Base-by-base conservation (phyloP, 106 monocot species). In the Agapanthus africanus region DNA sequence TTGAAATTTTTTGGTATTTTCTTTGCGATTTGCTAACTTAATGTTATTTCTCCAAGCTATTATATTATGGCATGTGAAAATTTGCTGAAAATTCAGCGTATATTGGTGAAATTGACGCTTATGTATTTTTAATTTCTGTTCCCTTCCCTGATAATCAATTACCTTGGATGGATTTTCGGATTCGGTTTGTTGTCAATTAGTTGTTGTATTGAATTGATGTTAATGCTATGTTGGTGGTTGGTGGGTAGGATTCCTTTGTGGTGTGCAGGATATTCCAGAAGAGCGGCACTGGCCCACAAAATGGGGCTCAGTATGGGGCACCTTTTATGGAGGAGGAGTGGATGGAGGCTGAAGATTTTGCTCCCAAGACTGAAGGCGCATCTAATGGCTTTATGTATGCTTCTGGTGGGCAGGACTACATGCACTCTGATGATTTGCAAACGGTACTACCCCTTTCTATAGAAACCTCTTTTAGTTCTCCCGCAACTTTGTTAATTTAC, bases 231-330 rank as follows among this genome's bases (percentile, higher is more conserved):
- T 61, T n/a, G 7, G 15, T 34, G 13, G 56, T 32, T 15, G 46
- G 18, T 65, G 40, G 65, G 60, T 67, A 95, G 95, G 91, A 85
- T 73, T 80, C 71, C 2, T 88, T 76, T 54, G 95, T 91, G 22
- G 83, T 95, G 52, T 88, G 90, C 63, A 77, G 91, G 44, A 84
- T 95, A 61, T 95, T 91, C 50, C 83, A 88, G 71, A 91, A 91
- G 75, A 79, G 56, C 11, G 91, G 85, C 0, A 15, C 94, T 13
- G 94, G 94, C 2, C 94, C 90, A 0, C 87, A 87, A 74, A 94
- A 94, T 65, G 93, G 93, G 0, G 93, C 88, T 14, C 93, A 88
- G 67, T 93, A 93, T 59, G 93, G 93, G 15, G 93, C 88, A 5
- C 83, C 83, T 6, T 84, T 93, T 40, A 56, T 77, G 0, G 91